Evolutionary conservation across 2,329 filamentous ascomycete species (phyloP).

Genomic region (Aspergillus fumigatiaffinis): DNA sequence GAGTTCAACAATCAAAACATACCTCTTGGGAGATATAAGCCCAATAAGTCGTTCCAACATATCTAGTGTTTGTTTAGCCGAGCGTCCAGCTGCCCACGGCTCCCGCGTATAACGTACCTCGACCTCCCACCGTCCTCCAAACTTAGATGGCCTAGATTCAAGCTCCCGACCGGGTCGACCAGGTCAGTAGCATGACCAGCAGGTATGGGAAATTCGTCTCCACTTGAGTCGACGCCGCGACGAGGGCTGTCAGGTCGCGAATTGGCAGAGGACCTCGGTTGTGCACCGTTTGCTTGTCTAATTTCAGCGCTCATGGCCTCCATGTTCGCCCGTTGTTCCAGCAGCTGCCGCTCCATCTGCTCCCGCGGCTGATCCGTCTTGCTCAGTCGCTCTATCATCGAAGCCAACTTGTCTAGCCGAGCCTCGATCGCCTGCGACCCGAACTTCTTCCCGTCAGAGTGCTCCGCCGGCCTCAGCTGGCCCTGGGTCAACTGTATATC

Average conservation of each 20-base stretch:
- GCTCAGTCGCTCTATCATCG: slow-evolving; percentile 43
- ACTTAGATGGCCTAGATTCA: slow-evolving; percentile 41
- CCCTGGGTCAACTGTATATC: slow-evolving; percentile 32
- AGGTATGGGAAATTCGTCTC: slow-evolving; percentile 42
- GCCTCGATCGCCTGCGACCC: slow-evolving; percentile 40
- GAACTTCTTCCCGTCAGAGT: slow-evolving; percentile 20
- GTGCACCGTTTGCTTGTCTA: slow-evolving; percentile 12
- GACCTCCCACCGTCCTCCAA: slow-evolving; percentile 42
- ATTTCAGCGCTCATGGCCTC: slow-evolving; percentile 17
- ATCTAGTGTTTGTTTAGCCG: slow-evolving; percentile 25
- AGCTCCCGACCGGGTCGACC: slow-evolving; percentile 39
- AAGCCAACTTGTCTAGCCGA: slow-evolving; percentile 42
- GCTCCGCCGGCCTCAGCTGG: slow-evolving; percentile 22
- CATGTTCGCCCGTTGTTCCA: slow-evolving; percentile 13
- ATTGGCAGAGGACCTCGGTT: slow-evolving; percentile 9
- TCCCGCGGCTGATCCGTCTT: slow-evolving; percentile 29
- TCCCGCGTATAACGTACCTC: slow-evolving; percentile 30
- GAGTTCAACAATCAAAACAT: slow-evolving; percentile 2
- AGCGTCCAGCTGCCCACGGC: background rate
- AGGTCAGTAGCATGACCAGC: slow-evolving; percentile 39
- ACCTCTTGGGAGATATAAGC: slow-evolving; percentile 45
- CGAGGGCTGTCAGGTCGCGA: slow-evolving; percentile 32
- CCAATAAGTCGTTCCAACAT: slow-evolving; percentile 45
- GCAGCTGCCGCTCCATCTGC: slow-evolving; percentile 18
- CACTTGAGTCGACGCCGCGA: slow-evolving; percentile 30